Evolutionary conservation across 192 early-diverging fungal genomes (phyloP), one percentile per base, ranked within the genome.

Genomic region (Entomortierella chlamydospora): DNA sequence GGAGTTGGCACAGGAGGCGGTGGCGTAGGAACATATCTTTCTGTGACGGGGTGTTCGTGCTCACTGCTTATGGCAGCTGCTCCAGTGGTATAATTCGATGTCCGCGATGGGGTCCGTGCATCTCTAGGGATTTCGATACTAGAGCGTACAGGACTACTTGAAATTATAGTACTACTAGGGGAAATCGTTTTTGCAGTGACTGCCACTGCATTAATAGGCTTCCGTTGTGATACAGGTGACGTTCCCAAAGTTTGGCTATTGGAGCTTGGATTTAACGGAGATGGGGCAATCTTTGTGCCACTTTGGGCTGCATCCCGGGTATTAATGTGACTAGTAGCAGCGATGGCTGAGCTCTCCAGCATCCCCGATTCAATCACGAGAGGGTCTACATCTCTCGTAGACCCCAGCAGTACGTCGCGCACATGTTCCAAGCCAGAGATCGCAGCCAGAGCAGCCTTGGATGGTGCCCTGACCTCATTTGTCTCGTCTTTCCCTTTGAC

Each of bases 351-450:
- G 30, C 22, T 42, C n/a, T 70, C 67, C 5, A 70, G 23, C 76
- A 70, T 65, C 20, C 45, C 42, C 9, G 68, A 66, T 43, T 78
- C 78, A 4, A 81, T 69, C 11, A 84, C 68, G 10, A 70, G 41
- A 9, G 72, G 77, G 43, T 88, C 82, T 30, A 88, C 72, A 23
- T 86, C 81, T 54, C 63, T 68, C n/a, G 81, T 60, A 30, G 80
- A 72, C 15, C 85, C 86, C 11, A 81, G 30, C 12, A 89, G 50
- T 11, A 87, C 79, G 73, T 89, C 88, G 11, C 85, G 81, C 1
- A 87, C 74, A 56, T 89, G 87, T 41, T 87, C 87, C n/a, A 89
- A 61, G 1, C 85, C 84, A 25, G 78, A 77, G 12, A 87, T 61
- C 5, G 82, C 87, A 49, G 82, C 70, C 37, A 82, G 54, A 0